Evolutionary conservation across 2,329 filamentous ascomycete genomes (phyloP).

Genomic region (Shiraia bambusicola): DNA sequence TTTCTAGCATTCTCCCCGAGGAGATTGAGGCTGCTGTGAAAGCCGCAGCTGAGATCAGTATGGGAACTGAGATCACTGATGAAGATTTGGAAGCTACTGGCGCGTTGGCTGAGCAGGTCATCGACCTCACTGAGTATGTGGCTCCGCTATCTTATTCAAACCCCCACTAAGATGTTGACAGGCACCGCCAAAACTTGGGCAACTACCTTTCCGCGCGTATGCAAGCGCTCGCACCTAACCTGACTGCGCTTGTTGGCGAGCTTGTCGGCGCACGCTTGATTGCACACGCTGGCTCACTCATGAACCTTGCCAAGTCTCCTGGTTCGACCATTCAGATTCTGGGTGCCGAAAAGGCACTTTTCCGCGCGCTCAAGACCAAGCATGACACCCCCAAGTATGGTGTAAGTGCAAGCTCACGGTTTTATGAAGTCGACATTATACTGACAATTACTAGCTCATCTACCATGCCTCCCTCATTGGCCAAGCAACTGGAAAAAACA

Average conservation of each 20-base stretch:
- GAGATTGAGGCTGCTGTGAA: conserved; percentile 92
- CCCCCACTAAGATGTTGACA: conserved; percentile 4
- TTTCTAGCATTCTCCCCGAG: conserved; percentile 82
- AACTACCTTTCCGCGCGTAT: conserved; percentile 90
- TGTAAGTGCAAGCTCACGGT: conserved; percentile 59
- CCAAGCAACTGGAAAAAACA: conserved; percentile 96
- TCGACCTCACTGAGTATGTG: conserved; percentile 80
- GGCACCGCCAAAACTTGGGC: conserved; percentile 72
- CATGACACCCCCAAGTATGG: conserved; percentile 99
- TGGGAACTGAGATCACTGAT: conserved; percentile 95
- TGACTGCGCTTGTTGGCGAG: conserved; percentile 89
- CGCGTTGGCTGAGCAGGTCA: conserved; percentile 87
- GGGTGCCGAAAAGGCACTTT: conserved; percentile 97
- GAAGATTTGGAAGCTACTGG: conserved; percentile 93
- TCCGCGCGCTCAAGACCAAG: conserved; percentile 98
- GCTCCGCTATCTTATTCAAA: neutral
- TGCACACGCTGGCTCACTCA: conserved; percentile 88
- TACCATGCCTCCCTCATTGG: conserved; percentile 72
- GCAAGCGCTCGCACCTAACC: conserved; percentile 94
- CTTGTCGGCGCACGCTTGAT: conserved; percentile 94
- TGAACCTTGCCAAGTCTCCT: conserved; percentile 92
- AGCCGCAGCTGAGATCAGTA: conserved; percentile 91
- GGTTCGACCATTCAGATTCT: conserved; percentile 97
- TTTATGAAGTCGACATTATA: conserved; percentile 52
- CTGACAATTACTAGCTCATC: conserved; percentile 59